Evolutionary conservation across 2,329 filamentous ascomycete species (phyloP).

Genomic region (Neofusicoccum parvum): DNA sequence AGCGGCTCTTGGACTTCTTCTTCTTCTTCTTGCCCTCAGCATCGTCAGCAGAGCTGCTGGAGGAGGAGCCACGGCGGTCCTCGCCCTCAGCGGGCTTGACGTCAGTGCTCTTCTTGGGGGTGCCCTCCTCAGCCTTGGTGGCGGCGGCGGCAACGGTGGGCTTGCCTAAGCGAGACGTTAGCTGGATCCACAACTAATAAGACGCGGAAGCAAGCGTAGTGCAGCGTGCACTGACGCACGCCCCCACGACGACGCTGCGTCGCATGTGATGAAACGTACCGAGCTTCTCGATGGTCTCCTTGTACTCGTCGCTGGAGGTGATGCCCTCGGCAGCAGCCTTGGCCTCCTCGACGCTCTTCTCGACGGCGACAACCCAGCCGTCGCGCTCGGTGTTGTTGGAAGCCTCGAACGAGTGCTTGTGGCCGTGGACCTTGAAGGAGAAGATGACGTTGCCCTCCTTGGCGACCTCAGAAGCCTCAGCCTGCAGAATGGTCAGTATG

Average conservation of each 20-base stretch:
- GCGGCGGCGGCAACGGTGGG: constrained; percentile 43
- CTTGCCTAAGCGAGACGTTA: constrained; percentile 44
- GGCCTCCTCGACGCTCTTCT: constrained; percentile 80
- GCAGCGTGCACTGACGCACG: constrained; percentile 10
- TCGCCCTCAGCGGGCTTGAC: constrained; percentile 38
- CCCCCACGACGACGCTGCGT: constrained; percentile 25
- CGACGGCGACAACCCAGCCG: constrained; percentile 85
- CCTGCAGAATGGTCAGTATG: constrained; percentile 48
- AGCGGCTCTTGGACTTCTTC: constrained; percentile 60
- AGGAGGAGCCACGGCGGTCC: constrained; percentile 41
- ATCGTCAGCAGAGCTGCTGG: constrained; percentile 45
- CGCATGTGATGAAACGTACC: constrained; percentile 49
- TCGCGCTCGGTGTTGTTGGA: constrained; percentile 74
- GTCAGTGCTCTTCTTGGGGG: constrained; percentile 52
- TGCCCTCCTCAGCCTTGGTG: constrained; percentile 39
- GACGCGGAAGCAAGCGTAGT: constrained; percentile 36
- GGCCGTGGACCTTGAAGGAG: constrained; percentile 77
- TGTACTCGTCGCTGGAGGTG: constrained; percentile 82
- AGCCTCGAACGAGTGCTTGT: constrained; percentile 96
- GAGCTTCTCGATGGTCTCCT: constrained; percentile 75
- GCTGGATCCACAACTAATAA: constrained; percentile 25
- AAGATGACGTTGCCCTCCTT: constrained; percentile 81
- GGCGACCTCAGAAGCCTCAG: constrained; percentile 70
- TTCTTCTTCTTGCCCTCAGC: constrained; percentile 50
- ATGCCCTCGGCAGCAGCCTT: constrained; percentile 77